phyloP scores from a whole-genome alignment of 2,329 filamentous ascomycete genomes.

The Ophiostoma sp. region DNA sequence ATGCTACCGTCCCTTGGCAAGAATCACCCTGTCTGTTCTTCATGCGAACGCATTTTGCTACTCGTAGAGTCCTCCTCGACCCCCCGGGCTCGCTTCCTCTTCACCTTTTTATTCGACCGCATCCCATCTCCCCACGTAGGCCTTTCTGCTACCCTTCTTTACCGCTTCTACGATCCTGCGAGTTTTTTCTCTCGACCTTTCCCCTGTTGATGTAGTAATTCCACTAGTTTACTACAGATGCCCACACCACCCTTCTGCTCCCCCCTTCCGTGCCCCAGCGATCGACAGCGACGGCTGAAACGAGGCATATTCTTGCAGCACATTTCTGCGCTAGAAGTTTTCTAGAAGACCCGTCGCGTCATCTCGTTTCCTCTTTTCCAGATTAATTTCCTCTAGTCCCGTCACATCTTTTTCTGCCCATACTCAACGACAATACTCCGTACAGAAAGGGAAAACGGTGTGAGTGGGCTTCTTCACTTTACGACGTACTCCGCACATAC shows the following conservation, averaged over 20 bases:
- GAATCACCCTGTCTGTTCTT: not conserved
- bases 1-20: not conserved
- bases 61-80: not conserved
- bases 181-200: not conserved
- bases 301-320: constrained; percentile 21
- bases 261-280: constrained; percentile 5
- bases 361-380: constrained; percentile 11
- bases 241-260: not conserved
- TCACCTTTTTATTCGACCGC: not conserved
- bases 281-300: constrained; percentile 20
- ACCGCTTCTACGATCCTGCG: constrained; percentile 1
- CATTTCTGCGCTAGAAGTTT: constrained; percentile 25
- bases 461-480: too few species aligned
- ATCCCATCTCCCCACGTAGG: not conserved
- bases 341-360: constrained; percentile 25
- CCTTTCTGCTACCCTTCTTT: not conserved
- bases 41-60: not conserved
- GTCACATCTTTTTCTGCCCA: not conserved
- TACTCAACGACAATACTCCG: too few species aligned
- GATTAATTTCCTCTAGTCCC: not conserved
- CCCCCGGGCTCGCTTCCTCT: not conserved
- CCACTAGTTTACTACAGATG: not conserved
- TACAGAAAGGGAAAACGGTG: too few species aligned
- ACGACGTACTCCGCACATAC: not conserved
- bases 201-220: not conserved